A percentile compares a stretch with the other conserved stretches of the same genome.
Evolutionary conservation across 1,284 basidiomycete genomes (phyloP).

Genomic region (Porphyrellus sp.): DNA sequence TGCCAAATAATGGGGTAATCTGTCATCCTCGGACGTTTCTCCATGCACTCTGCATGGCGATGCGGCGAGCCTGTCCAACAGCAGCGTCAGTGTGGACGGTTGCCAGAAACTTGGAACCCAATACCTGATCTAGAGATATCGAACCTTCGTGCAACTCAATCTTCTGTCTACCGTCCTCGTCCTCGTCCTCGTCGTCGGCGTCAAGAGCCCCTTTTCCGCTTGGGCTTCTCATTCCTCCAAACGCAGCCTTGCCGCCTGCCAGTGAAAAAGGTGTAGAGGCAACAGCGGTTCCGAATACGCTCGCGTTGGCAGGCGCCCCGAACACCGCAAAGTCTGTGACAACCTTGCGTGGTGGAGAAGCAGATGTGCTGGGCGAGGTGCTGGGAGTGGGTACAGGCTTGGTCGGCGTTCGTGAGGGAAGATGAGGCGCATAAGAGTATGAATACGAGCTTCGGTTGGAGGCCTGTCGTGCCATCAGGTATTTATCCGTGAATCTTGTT

Average conservation of each 20-base stretch:
- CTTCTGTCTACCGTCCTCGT: conserved; percentile 61
- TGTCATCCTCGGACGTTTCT: conserved; percentile 49
- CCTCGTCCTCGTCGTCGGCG: conserved; percentile 63
- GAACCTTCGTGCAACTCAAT: conserved; percentile 76
- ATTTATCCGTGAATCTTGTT: conserved; percentile 92
- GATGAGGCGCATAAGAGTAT: conserved; percentile 42
- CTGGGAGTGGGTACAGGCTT: conserved; percentile 37
- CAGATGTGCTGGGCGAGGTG: conserved; percentile 37
- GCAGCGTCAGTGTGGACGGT: conserved; percentile 9
- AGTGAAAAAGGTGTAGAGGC: conserved; percentile 74
- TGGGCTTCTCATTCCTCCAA: conserved; percentile 62
- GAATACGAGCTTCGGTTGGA: conserved; percentile 47
- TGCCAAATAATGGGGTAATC: conserved; percentile 11
- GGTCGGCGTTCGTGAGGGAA: conserved; percentile 45
- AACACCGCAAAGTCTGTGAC: conserved; percentile 89
- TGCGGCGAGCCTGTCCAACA: conserved; percentile 55
- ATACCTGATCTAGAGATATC: conserved; percentile 85
- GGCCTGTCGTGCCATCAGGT: conserved; percentile 72
- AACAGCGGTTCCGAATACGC: conserved; percentile 79
- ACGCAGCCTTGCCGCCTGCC: conserved; percentile 76
- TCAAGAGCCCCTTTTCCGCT: conserved; percentile 43
- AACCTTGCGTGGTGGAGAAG: conserved; percentile 77
- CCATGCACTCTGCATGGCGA: conserved; percentile 75
- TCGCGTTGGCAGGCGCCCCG: conserved; percentile 69
- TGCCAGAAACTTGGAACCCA: conserved; percentile 21